Base-by-base conservation (phyloP, 1,284 basidiomycete genomes). In the Cryptococcus hybrid region DNA sequence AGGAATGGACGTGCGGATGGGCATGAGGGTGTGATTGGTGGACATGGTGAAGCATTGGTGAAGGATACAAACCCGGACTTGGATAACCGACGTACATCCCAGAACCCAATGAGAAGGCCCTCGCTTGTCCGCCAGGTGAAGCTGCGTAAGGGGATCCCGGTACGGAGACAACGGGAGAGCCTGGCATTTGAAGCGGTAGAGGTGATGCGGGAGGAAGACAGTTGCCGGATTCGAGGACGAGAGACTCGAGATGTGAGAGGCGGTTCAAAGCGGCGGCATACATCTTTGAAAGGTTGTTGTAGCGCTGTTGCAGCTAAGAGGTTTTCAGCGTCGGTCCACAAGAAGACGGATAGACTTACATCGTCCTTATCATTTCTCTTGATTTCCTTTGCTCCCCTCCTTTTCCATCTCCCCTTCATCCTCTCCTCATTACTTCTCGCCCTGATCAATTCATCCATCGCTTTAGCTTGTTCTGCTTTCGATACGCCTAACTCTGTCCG, bases 401-500 rank as follows among this genome's bases (percentile, higher is more conserved):
- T 63, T 61, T 37, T 75, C 71, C n/a, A 66, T 50, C 35, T 73
- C 71, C 8, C 47, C 36, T 61, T 67, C 52, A 69, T 24, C 52
- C 55, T 59, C 56, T 73, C 74, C 47, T 73, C 73, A 3, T 59
- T 57, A 13, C 56, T 54, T 34, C 62, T 63, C 3, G 62, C 63
- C 38, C 65, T 57, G 15, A 58, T 48, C 3, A 65, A 64, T 42
- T 70, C 71, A 15, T 74, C 72, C 39, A 62, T 65, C 3, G 73
- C 73, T 55, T 69, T 75, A 30, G 66, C 64, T 50, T 73, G 71
- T 47, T 73, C 69, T 1, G 74, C 74, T 55, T 73, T 74, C 3
- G 70, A 65, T 37, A 61, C 50, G 0, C 74, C 74, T 47, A 75
- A 68, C 56, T 76, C 74, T 5, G 69, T 72, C 36, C 74, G 61